Evolutionary conservation across 495 filamentous ascomycete species (phyloP), one percentile per base, ranked within the genome.

Genomic region (Penicillium atrosanguineum): DNA sequence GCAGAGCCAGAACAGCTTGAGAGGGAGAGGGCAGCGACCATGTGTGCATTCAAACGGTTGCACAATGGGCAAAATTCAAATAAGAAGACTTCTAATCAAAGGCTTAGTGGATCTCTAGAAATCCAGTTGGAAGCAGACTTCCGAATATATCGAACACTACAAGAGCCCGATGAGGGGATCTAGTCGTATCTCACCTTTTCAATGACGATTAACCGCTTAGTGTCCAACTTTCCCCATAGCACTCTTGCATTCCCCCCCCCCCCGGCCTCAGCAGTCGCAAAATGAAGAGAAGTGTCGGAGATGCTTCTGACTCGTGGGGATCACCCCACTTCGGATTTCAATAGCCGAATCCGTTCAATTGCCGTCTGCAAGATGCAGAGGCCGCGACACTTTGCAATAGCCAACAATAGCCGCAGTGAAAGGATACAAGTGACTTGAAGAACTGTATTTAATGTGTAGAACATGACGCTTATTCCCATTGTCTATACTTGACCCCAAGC

Each of bases 331-430:
- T 60, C 57, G 57, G 52, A 60, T 56, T 53, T 50, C 48, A 56
- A 50, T 53, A 46, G 37, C 57, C 57, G 57, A 53, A 7, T 26
- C 7, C 7, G 21, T 20, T 53, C 57, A 60, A 60, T 60, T 46
- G 53, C 53, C 57, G 57, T 15, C 43, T 12, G 23, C 46, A 21
- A 19, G 37, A 15, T 14, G 23, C 56, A 50, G 56, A 38, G 26
- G n/a, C 55, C 45, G 29, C 45, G 44, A 4, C 28, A 26, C 42
- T 26, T 4, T 40, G 11, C 44, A 54, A 48, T 46, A 46, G 49
- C 41, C 49, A 37, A 7, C 48, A 57, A 52, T 51, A 56, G 48
- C 54, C 48, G 54, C 36, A 19, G 44, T 15, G 6, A 36, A 29
- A 31, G 25, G 25, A 6, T 18, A 23, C 25, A 19, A 18, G 48